Evolutionary conservation across 345 rosid species (phyloP).

Genomic region (Triadica sebifera): DNA sequence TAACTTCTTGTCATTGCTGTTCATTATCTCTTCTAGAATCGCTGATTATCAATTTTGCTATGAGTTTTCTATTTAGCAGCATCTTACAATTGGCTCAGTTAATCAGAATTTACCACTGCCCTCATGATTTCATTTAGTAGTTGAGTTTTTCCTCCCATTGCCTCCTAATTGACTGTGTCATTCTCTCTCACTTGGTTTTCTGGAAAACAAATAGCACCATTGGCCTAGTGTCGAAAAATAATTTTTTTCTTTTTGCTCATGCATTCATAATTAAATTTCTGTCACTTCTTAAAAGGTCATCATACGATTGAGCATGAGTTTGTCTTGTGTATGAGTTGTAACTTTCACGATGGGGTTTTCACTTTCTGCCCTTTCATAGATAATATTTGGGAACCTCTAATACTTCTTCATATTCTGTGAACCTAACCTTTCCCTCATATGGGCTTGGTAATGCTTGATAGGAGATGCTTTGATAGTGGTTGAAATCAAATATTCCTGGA

Average conservation of each 20-base stretch:
- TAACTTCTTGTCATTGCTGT: conserved; percentile 9
- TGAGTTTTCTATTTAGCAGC: neutral
- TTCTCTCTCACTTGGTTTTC: neutral
- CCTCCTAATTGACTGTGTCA: neutral
- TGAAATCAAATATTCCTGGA: too few relatives aligned
- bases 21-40: neutral
- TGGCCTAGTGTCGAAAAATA: neutral
- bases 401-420: neutral
- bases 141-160: neutral
- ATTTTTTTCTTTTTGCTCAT: too few relatives aligned
- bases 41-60: neutral
- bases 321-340: neutral
- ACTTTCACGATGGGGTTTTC: neutral
- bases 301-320: neutral
- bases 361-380: neutral
- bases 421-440: too few relatives aligned
- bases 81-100: neutral
- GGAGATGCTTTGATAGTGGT: too few relatives aligned
- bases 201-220: neutral
- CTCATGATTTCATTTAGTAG: neutral
- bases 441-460: too few relatives aligned
- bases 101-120: neutral
- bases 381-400: neutral
- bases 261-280: neutral
- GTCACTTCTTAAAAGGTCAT: neutral